phyloP scores from a whole-genome alignment of 768 basidiomycete species.

The Russula sp. region DNA sequence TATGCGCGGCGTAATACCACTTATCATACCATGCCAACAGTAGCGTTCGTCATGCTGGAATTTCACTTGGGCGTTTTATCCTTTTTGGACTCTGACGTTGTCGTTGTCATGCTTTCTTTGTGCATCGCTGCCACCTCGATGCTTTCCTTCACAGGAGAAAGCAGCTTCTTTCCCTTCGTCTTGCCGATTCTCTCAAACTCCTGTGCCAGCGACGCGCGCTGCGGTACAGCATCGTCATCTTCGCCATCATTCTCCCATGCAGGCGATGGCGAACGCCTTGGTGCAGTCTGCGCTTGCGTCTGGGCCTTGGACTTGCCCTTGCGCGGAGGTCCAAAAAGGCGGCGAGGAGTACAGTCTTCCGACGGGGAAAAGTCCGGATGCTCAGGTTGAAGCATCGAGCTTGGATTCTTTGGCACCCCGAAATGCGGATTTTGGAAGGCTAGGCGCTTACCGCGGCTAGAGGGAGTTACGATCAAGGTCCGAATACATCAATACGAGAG shows the following conservation, averaged over 20 bases:
- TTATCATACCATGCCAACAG: neutral
- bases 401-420: slow-evolving; percentile 12
- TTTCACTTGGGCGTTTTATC: neutral
- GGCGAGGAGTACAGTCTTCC: slow-evolving; percentile 23
- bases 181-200: slow-evolving; percentile 21
- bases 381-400: slow-evolving; percentile 16
- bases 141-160: slow-evolving; percentile 2
- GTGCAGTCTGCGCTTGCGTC: neutral
- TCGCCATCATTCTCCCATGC: slow-evolving; percentile 13
- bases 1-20: no score
- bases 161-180: neutral
- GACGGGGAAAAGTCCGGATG: slow-evolving; percentile 25
- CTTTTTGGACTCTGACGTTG: neutral
- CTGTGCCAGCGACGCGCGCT: slow-evolving; percentile 14
- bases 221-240: slow-evolving; percentile 4
- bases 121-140: neutral
- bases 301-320: slow-evolving; percentile 1
- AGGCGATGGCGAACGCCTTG: slow-evolving; percentile 16
- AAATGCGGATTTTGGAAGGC: slow-evolving; percentile 23
- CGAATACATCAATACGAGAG: neutral
- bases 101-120: slow-evolving; percentile 1
- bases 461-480: no score
- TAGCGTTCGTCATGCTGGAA: neutral
- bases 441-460: slow-evolving; percentile 23
- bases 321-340: slow-evolving; percentile 16